Evolutionary conservation across 805 yeast genomes (phyloP).

Genomic region (Diddensiella caesifluorescens): DNA sequence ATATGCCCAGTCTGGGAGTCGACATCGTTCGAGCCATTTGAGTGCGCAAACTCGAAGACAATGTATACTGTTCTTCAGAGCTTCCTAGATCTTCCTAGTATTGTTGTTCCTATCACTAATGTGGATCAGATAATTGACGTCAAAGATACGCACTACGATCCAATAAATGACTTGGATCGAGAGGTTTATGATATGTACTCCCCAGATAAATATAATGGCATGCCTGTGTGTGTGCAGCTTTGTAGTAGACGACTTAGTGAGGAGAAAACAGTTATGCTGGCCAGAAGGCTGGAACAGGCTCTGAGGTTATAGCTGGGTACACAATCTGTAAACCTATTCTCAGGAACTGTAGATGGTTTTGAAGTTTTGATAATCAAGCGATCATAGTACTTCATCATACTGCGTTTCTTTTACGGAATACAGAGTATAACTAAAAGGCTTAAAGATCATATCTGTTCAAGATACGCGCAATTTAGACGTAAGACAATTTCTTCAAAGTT

Average conservation of each 20-base stretch:
- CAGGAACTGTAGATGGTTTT: no score
- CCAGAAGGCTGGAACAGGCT: constrained; percentile 13
- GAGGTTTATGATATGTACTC: background rate
- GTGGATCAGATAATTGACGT: constrained; percentile 20
- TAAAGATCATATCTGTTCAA: no score
- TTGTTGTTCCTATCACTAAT: constrained; percentile 25
- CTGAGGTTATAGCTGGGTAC: constrained; percentile 1
- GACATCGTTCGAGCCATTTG: constrained; percentile 64
- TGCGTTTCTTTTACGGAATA: no score
- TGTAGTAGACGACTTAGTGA: constrained; percentile 53
- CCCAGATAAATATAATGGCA: constrained; percentile 43
- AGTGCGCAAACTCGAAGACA: constrained; percentile 64
- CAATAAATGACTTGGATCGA: background rate
- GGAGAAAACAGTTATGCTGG: constrained; percentile 45
- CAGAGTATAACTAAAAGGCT: no score
- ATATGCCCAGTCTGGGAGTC: constrained; percentile 25
- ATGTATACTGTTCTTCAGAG: constrained; percentile 75
- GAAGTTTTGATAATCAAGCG: no score
- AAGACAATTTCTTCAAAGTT: no score
- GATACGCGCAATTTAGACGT: no score
- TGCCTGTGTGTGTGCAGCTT: constrained; percentile 54
- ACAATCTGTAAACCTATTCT: no score
- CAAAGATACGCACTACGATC: background rate
- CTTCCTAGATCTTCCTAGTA: constrained; percentile 64
- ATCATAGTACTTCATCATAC: no score